Conservation (phyloP, 2,329 filamentous ascomycete genomes). For the Fusarium napiforme region DNA sequence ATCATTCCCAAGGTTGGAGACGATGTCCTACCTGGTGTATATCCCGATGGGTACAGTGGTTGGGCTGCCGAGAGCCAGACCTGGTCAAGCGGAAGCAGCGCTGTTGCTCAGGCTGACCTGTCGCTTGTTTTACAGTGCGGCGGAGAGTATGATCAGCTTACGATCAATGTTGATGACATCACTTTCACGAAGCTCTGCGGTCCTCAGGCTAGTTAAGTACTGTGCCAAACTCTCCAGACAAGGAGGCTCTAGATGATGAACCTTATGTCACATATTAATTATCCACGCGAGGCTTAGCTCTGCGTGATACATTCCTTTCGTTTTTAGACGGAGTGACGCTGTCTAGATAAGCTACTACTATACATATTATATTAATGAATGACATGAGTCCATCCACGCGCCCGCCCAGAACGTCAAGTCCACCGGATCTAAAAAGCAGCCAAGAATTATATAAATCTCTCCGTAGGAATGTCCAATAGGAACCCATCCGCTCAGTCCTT, state of each 20-base stretch:
- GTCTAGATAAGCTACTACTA: not conserved
- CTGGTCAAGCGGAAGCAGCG: not conserved
- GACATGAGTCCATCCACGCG: fast-evolving
- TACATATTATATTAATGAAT: not conserved
- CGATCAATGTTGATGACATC: not conserved
- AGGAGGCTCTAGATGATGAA: not conserved
- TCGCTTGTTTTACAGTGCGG: fast-evolving
- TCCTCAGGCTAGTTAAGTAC: not conserved
- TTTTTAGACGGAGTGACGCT: not conserved
- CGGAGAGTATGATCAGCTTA: not conserved
- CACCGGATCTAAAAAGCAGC: not conserved
- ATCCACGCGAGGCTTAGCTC: fast-evolving
- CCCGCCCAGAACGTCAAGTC: fast-evolving
- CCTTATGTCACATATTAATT: fast-evolving
- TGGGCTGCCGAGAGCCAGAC: not conserved
- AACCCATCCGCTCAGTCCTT: too few species aligned
- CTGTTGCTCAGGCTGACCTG: not conserved
- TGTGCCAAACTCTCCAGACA: fast-evolving
- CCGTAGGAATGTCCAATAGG: fast-evolving
- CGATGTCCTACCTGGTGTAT: fast-evolving
- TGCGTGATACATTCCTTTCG: not conserved
- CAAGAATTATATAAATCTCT: not conserved
- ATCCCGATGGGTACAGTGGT: fast-evolving
- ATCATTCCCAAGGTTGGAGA: not conserved
- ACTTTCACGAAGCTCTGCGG: not conserved